These are phyloP conservation scores for Apiosordaria backusii DNA, from an alignment of 495 filamentous ascomycete genomes.

Conservation along the genomic window DNA sequence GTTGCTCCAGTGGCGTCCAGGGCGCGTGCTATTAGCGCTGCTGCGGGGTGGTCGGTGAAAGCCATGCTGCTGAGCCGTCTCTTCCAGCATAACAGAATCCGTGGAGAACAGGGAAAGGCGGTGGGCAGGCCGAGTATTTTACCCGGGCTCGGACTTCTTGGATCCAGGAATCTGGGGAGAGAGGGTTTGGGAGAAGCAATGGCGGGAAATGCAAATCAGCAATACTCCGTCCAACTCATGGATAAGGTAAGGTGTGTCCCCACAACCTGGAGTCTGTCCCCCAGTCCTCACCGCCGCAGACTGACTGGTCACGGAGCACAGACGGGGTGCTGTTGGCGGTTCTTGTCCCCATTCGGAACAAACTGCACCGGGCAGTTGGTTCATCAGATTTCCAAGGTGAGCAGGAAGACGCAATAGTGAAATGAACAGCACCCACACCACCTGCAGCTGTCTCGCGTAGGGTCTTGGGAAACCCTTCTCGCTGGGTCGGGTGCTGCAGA, in stretches of 20 bases:
- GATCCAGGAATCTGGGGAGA: neutral
- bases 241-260: too few relatives aligned
- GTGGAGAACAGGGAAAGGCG: neutral
- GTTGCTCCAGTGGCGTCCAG: neutral
- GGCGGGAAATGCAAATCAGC: neutral
- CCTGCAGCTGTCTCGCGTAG: neutral
- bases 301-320: neutral
- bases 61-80: neutral
- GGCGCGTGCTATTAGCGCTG: neutral
- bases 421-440: too few relatives aligned
- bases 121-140: neutral
- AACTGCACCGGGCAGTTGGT: constrained; percentile 1
- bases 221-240: neutral
- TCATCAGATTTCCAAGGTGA: too few relatives aligned
- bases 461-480: too few relatives aligned
- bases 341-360: neutral
- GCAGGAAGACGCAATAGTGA: too few relatives aligned
- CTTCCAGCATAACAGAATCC: neutral
- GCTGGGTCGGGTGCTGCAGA: too few relatives aligned
- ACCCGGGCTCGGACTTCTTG: too few relatives aligned
- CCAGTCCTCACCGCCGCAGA: too few relatives aligned
- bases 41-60: neutral
- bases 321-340: neutral
- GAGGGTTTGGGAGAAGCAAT: neutral
- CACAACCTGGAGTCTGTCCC: too few relatives aligned